Evolutionary conservation across 768 basidiomycete genomes (phyloP), one percentile per base, ranked within the genome.

Genomic region (Mycena vulgaris): DNA sequence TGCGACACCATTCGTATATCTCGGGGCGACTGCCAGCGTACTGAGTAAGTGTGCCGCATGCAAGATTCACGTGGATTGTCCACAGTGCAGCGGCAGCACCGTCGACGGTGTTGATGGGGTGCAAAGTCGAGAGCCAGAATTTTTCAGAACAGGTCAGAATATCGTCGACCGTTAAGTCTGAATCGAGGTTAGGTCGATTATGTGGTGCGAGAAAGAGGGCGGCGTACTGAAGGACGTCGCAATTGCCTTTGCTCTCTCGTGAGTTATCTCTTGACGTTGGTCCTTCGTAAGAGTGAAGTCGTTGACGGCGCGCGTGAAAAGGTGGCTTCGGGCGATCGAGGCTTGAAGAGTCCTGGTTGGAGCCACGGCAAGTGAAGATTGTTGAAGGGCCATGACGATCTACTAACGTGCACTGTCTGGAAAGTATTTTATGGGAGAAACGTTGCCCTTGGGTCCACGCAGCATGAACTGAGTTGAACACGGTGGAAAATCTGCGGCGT

Each of bases 61-160:
- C 75, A 21, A 83, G 75, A 40, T 83, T 83, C 55, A 79, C 76
- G 45, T 84, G 83, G 16, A 83, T 78, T 2, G 81, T 79, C 40
- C 79, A 74, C 17, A 84, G 68, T 0, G 80, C 79, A 3, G 68
- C 70, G 2, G 79, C 76, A 2, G 76, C 81, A 13, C 77, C 80
- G 69, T 83, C 83, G n/a, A 79, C 33, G 7, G 58, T 27, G 14
- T 63, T 60, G 16, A 82, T 79, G 5, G 78, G 78, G 56, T 82
- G 77, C 9, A 68, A 74, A 58, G 80, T 78, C 25, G 82, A 47
- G 27, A 78, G 69, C 82, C 82, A 83, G 57, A 80, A 84, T 45
- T 78, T 80, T 5, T 75, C 75, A 1, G 79, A 74, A 28, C 78
- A 73, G n/a, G 65, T 68, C 33, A 78, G 70, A 5, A 80, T 69